Conservation (phyloP, 2,329 filamentous ascomycete genomes). For the Podosphaera fusca region DNA sequence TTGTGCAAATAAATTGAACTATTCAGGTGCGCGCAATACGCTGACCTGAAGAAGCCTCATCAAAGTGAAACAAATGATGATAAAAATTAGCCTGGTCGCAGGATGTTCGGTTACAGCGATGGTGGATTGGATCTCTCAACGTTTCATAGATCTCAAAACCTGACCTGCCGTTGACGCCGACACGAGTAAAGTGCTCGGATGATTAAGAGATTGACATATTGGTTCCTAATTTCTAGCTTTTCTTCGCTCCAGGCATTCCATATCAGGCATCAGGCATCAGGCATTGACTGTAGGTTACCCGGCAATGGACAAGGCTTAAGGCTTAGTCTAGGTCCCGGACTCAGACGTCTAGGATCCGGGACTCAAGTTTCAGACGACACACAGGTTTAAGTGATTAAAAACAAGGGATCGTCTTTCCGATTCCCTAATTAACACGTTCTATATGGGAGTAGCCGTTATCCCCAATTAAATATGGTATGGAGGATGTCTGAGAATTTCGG, state of each 20-base stretch:
- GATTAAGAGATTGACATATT: too few species aligned
- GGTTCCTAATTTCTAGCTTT: neutral
- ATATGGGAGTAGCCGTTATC: neutral
- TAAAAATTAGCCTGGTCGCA: too few species aligned
- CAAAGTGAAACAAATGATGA: too few species aligned
- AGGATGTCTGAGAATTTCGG: neutral
- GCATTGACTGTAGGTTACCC: neutral
- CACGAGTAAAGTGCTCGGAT: too few species aligned
- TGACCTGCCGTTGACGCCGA: too few species aligned
- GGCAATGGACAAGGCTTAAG: neutral
- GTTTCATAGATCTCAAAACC: too few species aligned
- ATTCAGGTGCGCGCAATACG: too few species aligned
- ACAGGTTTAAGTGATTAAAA: neutral
- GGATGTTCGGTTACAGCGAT: too few species aligned
- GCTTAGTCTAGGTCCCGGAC: neutral
- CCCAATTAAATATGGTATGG: neutral
- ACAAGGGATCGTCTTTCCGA: neutral
- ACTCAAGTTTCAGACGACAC: neutral
- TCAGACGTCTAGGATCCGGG: neutral
- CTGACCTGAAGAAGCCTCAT: too few species aligned
- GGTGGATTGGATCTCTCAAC: too few species aligned
- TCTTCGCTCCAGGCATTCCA: neutral
- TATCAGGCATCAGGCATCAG: neutral
- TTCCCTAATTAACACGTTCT: neutral
- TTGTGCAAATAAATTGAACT: neutral